Percentiles rank a stretch among this genome's conserved stretches.
Evolutionary conservation across 2,329 filamentous ascomycete genomes (phyloP).

Genomic region (Mycogone perniciosa): DNA sequence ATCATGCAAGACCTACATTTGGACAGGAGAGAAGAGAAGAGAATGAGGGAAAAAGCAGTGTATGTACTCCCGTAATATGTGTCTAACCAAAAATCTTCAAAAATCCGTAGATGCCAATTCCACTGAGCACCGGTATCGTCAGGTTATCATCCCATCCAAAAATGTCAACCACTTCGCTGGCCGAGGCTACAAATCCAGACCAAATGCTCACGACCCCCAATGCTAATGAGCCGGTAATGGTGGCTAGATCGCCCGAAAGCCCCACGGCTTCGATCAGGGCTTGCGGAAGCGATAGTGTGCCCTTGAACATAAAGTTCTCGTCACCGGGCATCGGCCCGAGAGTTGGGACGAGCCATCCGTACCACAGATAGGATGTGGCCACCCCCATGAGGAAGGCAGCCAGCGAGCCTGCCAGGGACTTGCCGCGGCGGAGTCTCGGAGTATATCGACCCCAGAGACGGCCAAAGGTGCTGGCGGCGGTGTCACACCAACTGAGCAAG

Average conservation of each 20-base stretch:
- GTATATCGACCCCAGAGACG: slow-evolving; percentile 86
- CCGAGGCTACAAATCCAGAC: slow-evolving; percentile 82
- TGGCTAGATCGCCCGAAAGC: slow-evolving; percentile 50
- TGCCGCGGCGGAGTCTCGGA: slow-evolving; percentile 74
- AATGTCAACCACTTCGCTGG: slow-evolving; percentile 83
- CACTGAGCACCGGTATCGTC: slow-evolving; percentile 89
- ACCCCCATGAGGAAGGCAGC: slow-evolving; percentile 80
- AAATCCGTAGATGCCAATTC: slow-evolving; percentile 84
- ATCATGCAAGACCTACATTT: background rate
- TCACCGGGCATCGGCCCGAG: slow-evolving; percentile 63
- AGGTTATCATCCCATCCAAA: slow-evolving; percentile 97
- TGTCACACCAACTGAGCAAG: slow-evolving; percentile 95
- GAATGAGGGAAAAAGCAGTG: background rate
- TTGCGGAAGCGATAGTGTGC: slow-evolving; percentile 63
- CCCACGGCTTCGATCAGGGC: slow-evolving; percentile 54
- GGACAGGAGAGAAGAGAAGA: background rate
- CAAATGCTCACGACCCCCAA: slow-evolving; percentile 76
- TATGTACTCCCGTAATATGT: background rate
- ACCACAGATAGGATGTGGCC: slow-evolving; percentile 78
- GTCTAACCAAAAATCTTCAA: slow-evolving; percentile 73
- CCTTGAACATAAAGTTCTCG: slow-evolving; percentile 70
- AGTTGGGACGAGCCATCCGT: slow-evolving; percentile 73
- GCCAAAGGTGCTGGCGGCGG: slow-evolving; percentile 90
- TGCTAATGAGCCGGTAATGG: slow-evolving; percentile 64
- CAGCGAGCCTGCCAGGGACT: slow-evolving; percentile 82